Percentiles rank a stretch among this genome's conserved stretches.
These are phyloP conservation scores for Akanthomyces dipterigenus DNA, from an alignment of 2,329 filamentous ascomycete species.

Conservation along the genomic window DNA sequence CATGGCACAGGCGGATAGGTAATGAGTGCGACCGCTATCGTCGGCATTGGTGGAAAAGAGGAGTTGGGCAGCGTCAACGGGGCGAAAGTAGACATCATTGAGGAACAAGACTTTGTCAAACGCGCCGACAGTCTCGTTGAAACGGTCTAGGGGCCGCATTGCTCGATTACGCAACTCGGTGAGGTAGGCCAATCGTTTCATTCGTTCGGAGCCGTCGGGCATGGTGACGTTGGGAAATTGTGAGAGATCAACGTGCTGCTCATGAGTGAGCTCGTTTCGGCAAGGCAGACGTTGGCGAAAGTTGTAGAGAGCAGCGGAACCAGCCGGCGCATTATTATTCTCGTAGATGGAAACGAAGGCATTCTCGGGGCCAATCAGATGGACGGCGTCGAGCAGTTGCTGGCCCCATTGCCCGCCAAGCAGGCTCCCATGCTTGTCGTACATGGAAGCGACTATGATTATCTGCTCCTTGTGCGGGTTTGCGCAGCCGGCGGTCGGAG, in stretches of 20 bases:
- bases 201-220: slow-evolving; percentile 54
- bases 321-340: slow-evolving; percentile 56
- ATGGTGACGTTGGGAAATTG: slow-evolving; percentile 53
- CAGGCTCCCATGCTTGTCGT: slow-evolving; percentile 55
- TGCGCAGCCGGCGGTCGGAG: slow-evolving; percentile 27
- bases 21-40: slow-evolving; percentile 45
- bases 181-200: slow-evolving; percentile 68
- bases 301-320: slow-evolving; percentile 44
- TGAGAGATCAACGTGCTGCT: slow-evolving; percentile 50
- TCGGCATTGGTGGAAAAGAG: slow-evolving; percentile 56
- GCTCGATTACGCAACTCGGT: slow-evolving; percentile 68
- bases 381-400: slow-evolving; percentile 53
- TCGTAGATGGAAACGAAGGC: slow-evolving; percentile 69
- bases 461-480: slow-evolving; percentile 52
- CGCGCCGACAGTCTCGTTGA: slow-evolving; percentile 29
- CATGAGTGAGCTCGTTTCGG: slow-evolving; percentile 48
- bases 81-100: slow-evolving; percentile 57
- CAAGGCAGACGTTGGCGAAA: slow-evolving; percentile 43
- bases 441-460: slow-evolving; percentile 68
- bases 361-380: slow-evolving; percentile 60
- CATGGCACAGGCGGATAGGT: slow-evolving; percentile 63
- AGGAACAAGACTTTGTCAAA: slow-evolving; percentile 56
- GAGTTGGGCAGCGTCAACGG: slow-evolving; percentile 46
- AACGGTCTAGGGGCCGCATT: slow-evolving; percentile 52
- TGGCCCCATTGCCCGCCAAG: slow-evolving; percentile 58